These are phyloP conservation scores for Echinochloa phyllopogon DNA, from an alignment of 176 grass and related monocot species.

Conservation along the genomic window DNA sequence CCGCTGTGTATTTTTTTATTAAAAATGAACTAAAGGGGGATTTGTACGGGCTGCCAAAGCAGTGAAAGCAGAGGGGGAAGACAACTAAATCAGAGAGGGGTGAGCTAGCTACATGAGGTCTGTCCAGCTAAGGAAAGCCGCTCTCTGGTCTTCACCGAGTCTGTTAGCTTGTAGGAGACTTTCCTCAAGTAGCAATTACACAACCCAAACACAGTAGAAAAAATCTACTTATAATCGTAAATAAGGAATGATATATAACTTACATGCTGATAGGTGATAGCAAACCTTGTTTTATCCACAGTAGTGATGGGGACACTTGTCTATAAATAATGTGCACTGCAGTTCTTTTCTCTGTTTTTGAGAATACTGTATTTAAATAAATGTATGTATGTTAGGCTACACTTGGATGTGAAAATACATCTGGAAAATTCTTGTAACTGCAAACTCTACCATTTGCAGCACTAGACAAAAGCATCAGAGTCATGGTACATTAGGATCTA, in stretches of 20 bases:
- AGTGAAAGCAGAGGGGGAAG: too few species aligned
- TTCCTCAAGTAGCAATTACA: background rate
- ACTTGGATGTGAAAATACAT: conserved; percentile 23
- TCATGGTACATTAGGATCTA: conserved; percentile 21
- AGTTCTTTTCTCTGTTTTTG: background rate
- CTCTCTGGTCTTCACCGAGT: too few species aligned
- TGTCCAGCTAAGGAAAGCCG: too few species aligned
- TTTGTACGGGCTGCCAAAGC: too few species aligned
- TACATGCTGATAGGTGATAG: conserved; percentile 16
- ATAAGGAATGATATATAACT: background rate
- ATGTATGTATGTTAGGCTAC: background rate
- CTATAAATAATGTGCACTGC: background rate
- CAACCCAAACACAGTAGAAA: background rate
- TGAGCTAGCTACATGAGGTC: too few species aligned
- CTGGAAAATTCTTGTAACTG: background rate
- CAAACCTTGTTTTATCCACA: background rate
- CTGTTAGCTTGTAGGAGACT: too few species aligned
- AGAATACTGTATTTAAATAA: background rate
- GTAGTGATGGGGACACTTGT: background rate
- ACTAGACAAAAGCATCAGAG: background rate
- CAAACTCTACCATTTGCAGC: conserved; percentile 4
- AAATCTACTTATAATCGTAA: background rate
- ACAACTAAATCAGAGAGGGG: too few species aligned
- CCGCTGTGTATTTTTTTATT: too few species aligned
- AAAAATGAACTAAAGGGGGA: too few species aligned